phyloP scores from a whole-genome alignment of 2,329 filamentous ascomycete species.

The Penicillium sp. region DNA sequence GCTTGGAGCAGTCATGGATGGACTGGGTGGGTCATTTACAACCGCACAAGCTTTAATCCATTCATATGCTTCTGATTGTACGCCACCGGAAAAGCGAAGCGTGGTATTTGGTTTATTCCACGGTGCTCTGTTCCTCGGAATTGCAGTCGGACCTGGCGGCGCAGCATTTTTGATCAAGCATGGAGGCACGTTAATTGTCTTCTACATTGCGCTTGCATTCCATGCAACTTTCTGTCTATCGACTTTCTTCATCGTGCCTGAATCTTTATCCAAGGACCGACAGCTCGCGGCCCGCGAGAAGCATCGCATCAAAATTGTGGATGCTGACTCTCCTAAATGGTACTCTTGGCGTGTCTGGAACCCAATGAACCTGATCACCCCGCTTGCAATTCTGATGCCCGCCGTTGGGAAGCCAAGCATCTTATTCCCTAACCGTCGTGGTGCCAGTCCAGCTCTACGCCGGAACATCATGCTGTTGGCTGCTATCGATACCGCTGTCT shows the following conservation, averaged over 20 bases:
- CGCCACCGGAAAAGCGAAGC: constrained; percentile 71
- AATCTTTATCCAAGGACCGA: constrained; percentile 74
- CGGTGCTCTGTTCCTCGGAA: constrained; percentile 81
- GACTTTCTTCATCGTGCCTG: constrained; percentile 70
- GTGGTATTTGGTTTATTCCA: constrained; percentile 89
- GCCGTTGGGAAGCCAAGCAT: constrained; percentile 39
- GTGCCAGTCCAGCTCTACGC: constrained; percentile 61
- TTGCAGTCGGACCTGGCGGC: constrained; percentile 80
- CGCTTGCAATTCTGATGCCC: constrained; percentile 75
- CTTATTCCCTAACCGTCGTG: constrained; percentile 50
- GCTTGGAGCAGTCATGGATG: constrained; percentile 73
- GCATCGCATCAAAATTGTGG: constrained; percentile 47
- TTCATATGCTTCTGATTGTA: constrained; percentile 88
- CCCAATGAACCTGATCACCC: constrained; percentile 67
- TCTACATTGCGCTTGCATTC: constrained; percentile 73
- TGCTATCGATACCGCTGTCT: constrained; percentile 74
- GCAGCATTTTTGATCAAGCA: constrained; percentile 75
- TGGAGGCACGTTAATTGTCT: constrained; percentile 73
- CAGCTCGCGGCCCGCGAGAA: constrained; percentile 70
- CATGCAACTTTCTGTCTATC: constrained; percentile 73
- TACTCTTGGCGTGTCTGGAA: constrained; percentile 37
- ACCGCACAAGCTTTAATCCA: constrained; percentile 74
- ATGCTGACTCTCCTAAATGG: constrained; percentile 32
- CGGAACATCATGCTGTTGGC: constrained; percentile 81
- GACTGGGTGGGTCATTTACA: constrained; percentile 84